Evolutionary conservation across 306 rosid genomes (phyloP).

Genomic region (Castanea mollissima): DNA sequence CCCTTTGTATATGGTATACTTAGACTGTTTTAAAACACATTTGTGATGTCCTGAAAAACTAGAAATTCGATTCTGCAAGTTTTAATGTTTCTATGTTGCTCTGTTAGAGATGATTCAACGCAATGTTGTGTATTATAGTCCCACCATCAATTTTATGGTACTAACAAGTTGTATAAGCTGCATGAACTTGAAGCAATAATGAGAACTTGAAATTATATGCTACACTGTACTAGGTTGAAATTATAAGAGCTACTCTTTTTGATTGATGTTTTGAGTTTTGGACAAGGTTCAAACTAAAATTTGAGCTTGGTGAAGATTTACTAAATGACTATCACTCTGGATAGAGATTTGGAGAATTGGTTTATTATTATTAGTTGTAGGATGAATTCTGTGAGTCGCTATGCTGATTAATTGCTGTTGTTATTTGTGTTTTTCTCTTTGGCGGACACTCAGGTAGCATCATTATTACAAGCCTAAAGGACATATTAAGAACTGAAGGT

Average conservation of each 20-base stretch:
- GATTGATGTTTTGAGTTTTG: not conserved
- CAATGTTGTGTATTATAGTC: not conserved
- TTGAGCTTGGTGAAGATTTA: not conserved
- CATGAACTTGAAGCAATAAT: not conserved
- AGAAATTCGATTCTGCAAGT: not conserved
- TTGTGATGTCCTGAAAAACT: not conserved
- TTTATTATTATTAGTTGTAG: not conserved
- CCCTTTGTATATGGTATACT: too few species aligned
- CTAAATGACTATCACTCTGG: not conserved
- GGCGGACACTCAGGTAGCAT: conserved; percentile 61
- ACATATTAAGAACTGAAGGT: conserved; percentile 79
- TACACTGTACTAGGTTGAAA: not conserved
- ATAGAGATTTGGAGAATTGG: not conserved
- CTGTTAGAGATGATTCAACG: not conserved
- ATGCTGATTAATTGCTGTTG: not conserved
- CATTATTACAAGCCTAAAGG: conserved; percentile 63
- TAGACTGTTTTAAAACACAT: not conserved
- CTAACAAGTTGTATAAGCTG: not conserved
- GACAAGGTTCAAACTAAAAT: not conserved
- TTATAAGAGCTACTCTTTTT: not conserved
- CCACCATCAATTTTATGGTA: not conserved
- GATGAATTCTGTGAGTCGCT: not conserved
- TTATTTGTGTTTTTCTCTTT: conserved; percentile 18
- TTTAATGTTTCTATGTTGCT: not conserved
- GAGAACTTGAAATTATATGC: not conserved